Percentiles rank a stretch among this genome's conserved stretches.
phyloP scores from a whole-genome alignment of 345 rosid species.

The Psidium friedrichsthalianum region DNA sequence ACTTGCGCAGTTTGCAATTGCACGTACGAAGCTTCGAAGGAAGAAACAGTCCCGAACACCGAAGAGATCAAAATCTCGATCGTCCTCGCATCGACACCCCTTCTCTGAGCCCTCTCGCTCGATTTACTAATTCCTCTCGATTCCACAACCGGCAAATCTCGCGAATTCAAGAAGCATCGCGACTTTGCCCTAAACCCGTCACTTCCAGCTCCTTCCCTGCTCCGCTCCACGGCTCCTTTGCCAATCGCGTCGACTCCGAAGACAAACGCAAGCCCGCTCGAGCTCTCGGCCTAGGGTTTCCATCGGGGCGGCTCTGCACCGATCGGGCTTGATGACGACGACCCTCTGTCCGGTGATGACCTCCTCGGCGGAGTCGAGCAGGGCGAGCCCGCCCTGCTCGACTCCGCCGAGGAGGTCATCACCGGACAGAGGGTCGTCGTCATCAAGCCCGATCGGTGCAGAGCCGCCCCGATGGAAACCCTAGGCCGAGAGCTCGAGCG shows the following conservation, averaged over 20 bases:
- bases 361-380: conserved; percentile 84
- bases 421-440: conserved; percentile 90
- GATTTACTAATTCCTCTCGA: background rate
- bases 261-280: background rate
- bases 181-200: background rate
- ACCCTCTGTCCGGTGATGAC: conserved; percentile 91
- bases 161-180: background rate
- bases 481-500: conserved; percentile 3
- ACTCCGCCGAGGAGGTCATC: conserved; percentile 84
- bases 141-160: background rate
- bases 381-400: no score
- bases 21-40: conserved; percentile 81
- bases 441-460: conserved; percentile 64
- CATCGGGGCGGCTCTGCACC: conserved; percentile 1
- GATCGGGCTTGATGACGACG: conserved; percentile 82
- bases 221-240: background rate
- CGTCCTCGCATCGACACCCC: conserved; percentile 30
- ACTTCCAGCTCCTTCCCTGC: background rate
- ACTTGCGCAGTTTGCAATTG: conserved; percentile 80
- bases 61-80: conserved; percentile 56
- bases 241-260: background rate
- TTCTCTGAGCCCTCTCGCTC: conserved; percentile 17
- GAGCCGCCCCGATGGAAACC: background rate
- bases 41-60: conserved; percentile 55
- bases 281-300: conserved; percentile 3